Evolutionary conservation across 2,329 filamentous ascomycete genomes (phyloP).

Genomic region (Penicillium glabrum): DNA sequence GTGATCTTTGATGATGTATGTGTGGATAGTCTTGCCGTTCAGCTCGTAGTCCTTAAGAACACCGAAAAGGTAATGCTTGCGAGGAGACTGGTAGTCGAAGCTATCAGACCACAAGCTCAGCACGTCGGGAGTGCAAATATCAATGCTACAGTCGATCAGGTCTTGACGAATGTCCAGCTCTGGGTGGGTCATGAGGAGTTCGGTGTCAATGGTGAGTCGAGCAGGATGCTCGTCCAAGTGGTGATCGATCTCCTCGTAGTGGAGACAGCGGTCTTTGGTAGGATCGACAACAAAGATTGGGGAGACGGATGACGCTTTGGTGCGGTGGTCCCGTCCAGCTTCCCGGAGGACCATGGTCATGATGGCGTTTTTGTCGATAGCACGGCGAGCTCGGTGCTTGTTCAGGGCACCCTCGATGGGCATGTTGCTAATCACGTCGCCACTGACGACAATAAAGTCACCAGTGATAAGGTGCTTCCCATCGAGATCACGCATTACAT

Average conservation of each 20-base stretch:
- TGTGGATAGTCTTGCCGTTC: constrained; percentile 95
- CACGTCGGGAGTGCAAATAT: constrained; percentile 96
- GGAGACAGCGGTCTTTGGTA: constrained; percentile 75
- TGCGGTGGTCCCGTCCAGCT: constrained; percentile 71
- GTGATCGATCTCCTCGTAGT: constrained; percentile 88
- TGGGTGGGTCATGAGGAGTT: constrained; percentile 69
- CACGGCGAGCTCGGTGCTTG: constrained; percentile 75
- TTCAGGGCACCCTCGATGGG: constrained; percentile 76
- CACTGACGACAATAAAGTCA: constrained; percentile 90
- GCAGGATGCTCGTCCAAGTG: constrained; percentile 51
- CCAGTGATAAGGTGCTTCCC: constrained; percentile 79
- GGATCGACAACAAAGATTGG: constrained; percentile 87
- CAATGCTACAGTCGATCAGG: constrained; percentile 89
- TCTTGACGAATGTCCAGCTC: constrained; percentile 85
- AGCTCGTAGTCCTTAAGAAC: constrained; percentile 96
- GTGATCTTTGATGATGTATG: constrained; percentile 76
- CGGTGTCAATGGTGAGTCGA: constrained; percentile 69
- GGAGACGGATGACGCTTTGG: constrained; percentile 71
- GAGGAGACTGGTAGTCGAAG: constrained; percentile 91
- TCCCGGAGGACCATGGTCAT: constrained; percentile 94
- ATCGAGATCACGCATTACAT: constrained; percentile 92
- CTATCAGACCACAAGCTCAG: constrained; percentile 95
- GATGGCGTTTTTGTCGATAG: constrained; percentile 87
- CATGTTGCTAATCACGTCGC: constrained; percentile 88
- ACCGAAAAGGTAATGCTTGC: constrained; percentile 85